Evolutionary conservation across 441 rosid species (phyloP).

Genomic region (Manihot esculenta): DNA sequence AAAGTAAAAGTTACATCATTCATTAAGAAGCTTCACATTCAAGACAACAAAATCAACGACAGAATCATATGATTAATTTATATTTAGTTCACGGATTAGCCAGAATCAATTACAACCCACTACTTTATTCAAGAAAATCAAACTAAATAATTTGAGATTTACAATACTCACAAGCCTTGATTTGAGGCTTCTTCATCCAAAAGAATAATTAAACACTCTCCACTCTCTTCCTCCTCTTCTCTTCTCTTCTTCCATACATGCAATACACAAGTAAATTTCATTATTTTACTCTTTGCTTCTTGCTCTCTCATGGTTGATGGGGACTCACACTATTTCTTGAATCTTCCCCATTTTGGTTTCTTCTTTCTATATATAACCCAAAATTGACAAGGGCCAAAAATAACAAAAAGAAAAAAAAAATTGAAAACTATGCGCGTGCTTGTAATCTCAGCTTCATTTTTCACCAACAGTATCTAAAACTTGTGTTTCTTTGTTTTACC

Average conservation of each 20-base stretch:
- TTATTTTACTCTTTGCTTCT: slow-evolving; percentile 2
- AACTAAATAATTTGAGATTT: slow-evolving; percentile 22
- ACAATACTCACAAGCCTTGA: slow-evolving; percentile 26
- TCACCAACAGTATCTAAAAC: slow-evolving; percentile 5
- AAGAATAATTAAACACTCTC: slow-evolving; percentile 10
- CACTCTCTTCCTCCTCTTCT: no score
- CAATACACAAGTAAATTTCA: slow-evolving; percentile 1
- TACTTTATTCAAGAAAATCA: slow-evolving; percentile 8
- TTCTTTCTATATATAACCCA: slow-evolving; percentile 24
- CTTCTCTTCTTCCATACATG: background rate
- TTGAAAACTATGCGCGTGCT: slow-evolving; percentile 22
- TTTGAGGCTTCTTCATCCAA: background rate
- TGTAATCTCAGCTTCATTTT: slow-evolving; percentile 9
- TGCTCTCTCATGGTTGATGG: slow-evolving; percentile 10
- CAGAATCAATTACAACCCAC: background rate
- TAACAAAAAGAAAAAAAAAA: background rate
- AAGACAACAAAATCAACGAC: background rate
- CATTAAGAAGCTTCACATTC: background rate
- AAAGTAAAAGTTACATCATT: background rate
- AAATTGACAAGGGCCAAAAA: slow-evolving; percentile 10
- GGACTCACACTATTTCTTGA: slow-evolving; percentile 11
- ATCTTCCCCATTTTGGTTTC: slow-evolving; percentile 21
- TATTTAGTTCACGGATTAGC: background rate
- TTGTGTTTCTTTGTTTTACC: slow-evolving; percentile 21
- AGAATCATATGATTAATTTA: no score